Evolutionary conservation across 345 rosid species (phyloP).

Genomic region (Linum usitatissimum): DNA sequence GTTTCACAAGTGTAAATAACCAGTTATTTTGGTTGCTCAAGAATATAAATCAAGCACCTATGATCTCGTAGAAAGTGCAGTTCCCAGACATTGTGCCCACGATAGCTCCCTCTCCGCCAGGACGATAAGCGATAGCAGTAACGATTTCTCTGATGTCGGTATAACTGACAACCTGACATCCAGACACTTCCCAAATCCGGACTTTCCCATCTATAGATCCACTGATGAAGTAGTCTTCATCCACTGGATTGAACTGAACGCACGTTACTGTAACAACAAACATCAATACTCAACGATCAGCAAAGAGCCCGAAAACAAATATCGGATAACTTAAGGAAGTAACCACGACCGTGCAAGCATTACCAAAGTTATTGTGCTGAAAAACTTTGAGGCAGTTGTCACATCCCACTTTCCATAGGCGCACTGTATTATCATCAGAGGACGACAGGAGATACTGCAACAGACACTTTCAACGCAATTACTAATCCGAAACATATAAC

Average conservation of each 20-base stretch:
- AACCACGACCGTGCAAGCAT: neutral
- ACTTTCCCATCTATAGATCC: constrained; percentile 69
- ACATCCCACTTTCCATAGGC: constrained; percentile 41
- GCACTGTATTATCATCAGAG: constrained; percentile 46
- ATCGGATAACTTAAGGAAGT: neutral
- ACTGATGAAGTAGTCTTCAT: constrained; percentile 52
- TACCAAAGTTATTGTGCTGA: constrained; percentile 35
- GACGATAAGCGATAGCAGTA: constrained; percentile 53
- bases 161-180: constrained; percentile 48
- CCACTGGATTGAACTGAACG: constrained; percentile 50
- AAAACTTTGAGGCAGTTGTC: constrained; percentile 29
- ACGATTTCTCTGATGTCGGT: constrained; percentile 55
- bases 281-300: constrained; percentile 5
- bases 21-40: neutral
- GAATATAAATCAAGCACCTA: constrained; percentile 27
- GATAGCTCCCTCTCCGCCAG: constrained; percentile 58
- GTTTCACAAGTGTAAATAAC: neutral
- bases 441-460: constrained; percentile 38
- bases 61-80: constrained; percentile 44
- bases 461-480: constrained; percentile 7
- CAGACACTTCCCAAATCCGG: constrained; percentile 60
- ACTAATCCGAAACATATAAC: neutral
- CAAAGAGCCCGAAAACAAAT: too few relatives aligned
- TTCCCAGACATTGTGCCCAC: constrained; percentile 64
- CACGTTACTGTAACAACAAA: constrained; percentile 39